A percentile compares a stretch with the other conserved stretches of the same genome.
Conservation (phyloP, 1,284 basidiomycete species). For the Microstroma glucosiphilum region DNA sequence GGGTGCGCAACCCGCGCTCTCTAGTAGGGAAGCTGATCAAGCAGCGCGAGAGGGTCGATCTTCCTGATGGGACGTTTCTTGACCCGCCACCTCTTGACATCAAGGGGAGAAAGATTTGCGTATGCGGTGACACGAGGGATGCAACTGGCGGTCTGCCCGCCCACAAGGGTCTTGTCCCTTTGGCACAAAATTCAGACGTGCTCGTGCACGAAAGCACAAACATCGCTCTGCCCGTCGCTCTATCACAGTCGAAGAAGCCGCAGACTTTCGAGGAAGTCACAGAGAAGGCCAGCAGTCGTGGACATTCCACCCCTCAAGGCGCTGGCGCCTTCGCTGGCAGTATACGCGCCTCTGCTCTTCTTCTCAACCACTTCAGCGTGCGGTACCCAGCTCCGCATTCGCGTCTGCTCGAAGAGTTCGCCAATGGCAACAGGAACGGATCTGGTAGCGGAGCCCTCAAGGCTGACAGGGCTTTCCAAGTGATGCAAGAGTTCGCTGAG, state of each 20-base stretch:
- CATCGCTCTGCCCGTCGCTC: constrained; percentile 30
- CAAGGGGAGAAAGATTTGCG: constrained; percentile 40
- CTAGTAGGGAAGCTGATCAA: constrained; percentile 28
- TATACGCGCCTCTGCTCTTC: constrained; percentile 29
- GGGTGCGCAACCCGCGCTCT: constrained; percentile 40
- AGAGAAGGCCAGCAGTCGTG: constrained; percentile 26
- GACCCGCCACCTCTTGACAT: constrained; percentile 36
- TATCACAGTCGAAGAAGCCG: constrained; percentile 23
- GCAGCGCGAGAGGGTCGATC: constrained; percentile 25
- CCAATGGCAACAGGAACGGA: background rate
- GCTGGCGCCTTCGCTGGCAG: constrained; percentile 40
- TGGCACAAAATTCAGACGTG: constrained; percentile 32
- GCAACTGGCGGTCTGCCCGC: constrained; percentile 29
- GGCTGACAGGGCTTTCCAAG: constrained; percentile 2
- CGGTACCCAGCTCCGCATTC: constrained; percentile 29
- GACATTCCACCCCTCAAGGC: constrained; percentile 43
- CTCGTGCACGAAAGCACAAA: constrained; percentile 49
- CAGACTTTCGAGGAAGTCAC: constrained; percentile 24
- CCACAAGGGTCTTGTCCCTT: constrained; percentile 18
- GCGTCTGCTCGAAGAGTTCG: background rate
- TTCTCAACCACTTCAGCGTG: constrained; percentile 47
- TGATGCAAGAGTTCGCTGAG: constrained; percentile 34
- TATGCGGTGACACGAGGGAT: constrained; percentile 47
- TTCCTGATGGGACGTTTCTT: constrained; percentile 40
- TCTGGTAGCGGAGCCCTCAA: background rate